Conservation (phyloP, 2,329 filamentous ascomycete species). For the Xylaria sp. region DNA sequence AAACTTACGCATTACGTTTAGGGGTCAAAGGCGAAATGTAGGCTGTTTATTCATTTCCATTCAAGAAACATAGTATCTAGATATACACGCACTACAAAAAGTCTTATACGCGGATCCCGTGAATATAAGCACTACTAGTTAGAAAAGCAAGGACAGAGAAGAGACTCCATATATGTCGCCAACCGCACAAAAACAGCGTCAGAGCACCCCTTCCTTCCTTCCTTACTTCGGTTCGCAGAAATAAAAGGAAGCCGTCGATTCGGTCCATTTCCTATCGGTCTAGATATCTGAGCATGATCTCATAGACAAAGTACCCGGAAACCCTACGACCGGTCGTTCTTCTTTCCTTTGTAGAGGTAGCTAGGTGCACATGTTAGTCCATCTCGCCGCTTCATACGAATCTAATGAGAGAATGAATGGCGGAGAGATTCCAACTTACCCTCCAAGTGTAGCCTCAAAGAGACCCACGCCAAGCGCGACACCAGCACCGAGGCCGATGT, state of each 20-base stretch:
- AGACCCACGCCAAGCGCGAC: slow-evolving; percentile 56
- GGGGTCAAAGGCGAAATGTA: too few relatives aligned
- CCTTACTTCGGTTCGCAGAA: neutral
- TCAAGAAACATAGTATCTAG: slow-evolving; percentile 10
- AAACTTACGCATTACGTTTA: too few relatives aligned
- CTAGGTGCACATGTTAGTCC: slow-evolving; percentile 29
- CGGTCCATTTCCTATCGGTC: too few relatives aligned
- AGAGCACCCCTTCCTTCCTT: slow-evolving; percentile 4
- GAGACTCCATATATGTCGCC: slow-evolving; percentile 27
- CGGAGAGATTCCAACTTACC: slow-evolving; percentile 46
- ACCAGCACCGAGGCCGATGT: slow-evolving; percentile 56
- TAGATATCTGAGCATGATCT: too few relatives aligned
- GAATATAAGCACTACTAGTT: slow-evolving; percentile 2
- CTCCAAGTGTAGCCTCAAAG: slow-evolving; percentile 55
- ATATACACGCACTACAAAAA: slow-evolving; percentile 25
- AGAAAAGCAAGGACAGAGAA: slow-evolving; percentile 28
- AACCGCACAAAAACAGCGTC: slow-evolving; percentile 14
- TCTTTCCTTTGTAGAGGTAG: slow-evolving; percentile 44
- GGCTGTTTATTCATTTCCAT: slow-evolving; percentile 14
- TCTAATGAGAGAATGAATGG: neutral
- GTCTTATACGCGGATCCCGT: slow-evolving; percentile 1
- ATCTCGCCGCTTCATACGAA: neutral
- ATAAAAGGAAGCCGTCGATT: neutral
- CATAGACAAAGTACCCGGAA: too few relatives aligned
- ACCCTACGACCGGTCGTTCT: slow-evolving; percentile 39